Base-by-base conservation (phyloP, 2,329 filamentous ascomycete species). In the Clonostachys sp. region DNA sequence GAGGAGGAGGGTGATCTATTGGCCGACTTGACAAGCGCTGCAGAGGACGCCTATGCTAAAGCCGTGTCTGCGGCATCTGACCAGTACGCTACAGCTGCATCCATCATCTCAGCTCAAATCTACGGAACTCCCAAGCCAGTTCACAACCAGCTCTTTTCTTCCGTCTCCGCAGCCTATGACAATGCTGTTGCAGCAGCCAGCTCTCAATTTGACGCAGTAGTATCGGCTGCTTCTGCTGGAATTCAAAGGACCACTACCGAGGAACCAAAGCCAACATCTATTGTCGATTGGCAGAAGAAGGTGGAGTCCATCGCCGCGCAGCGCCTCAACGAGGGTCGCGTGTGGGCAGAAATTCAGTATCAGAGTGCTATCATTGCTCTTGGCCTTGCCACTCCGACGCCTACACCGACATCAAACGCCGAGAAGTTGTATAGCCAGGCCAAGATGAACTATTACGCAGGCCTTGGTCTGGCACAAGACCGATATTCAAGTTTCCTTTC, bases 401-500 rank as follows among this genome's bases (percentile, higher is more conserved):
- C 62, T 53, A 67, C 64, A 0, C 58, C 65, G 3, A 81, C 66
- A 53, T 68, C 74, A 1, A 57, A 67, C 63, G 77, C 64, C 50
- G 84, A 70, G 64, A 84, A 67, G 72, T 78, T 74, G 67, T 80
- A 70, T 61, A 81, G 73, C 61, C 84, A 75, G 70, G 86, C 79
- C 42, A 78, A 75, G 55, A 67, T 77, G 55, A 78, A 82, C 59
- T 92, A 92, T 64, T 91, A 90, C 56, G 86, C 89, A 53, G 88
- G 85, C 12, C 66, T 94, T 20, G 89, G 89, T 30, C 65, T 89
- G 41, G 89, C 90, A 1, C 86, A 95, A 57, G 88, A 84, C 41
- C 81, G 85, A 36, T 94, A 94, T 63, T 83, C 84, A 6, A 84
- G 85, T 44, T 92, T 94, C 58, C 54, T 94, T 3, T 75, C 75